Evolutionary conservation across 768 basidiomycete species (phyloP), one percentile per base, ranked within the genome.

Genomic region (Agrocybe chaxingu): DNA sequence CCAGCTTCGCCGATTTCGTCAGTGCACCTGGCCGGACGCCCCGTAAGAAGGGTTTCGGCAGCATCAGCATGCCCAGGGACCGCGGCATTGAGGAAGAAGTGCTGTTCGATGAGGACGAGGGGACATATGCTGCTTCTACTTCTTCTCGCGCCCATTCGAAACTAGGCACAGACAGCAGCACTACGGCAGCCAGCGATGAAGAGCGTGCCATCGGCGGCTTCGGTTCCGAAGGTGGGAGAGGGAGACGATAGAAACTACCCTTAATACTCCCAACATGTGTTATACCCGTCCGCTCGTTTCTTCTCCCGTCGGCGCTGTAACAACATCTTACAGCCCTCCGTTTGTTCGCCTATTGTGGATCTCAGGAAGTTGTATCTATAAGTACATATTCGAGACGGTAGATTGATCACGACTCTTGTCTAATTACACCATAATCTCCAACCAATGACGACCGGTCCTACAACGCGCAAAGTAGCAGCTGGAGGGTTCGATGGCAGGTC

Each of bases 1-100:
- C 83, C 5, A 78, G 78, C 59, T 77, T 86, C 62, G 74, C 82
- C 6, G 84, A 87, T 61, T 84, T 86, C 60, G 77, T 84, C 45
- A 77, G 74, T 57, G 80, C 79, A 0, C 82, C 84, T 5, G 73
- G 70, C 12, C 62, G 70, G 19, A 52, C 61, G 16, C 55, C 66
- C 6, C 65, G 67, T 11, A 63, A 66, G 45, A 61, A 61, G 45
- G 61, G 56, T 7, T 56, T 62, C 50, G 61, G 61, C 8, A 64
- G 61, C 44, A 47, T 59, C 38, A 62, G 57, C 32, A 37, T 55
- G 3, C 58, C 51, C 59, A 66, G 60, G 53, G 69, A 73, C 61
- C 63, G 58, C 51, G 68, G 65, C 38, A 63, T 66, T 7, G 74
- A 72, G 49, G 80, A 76, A 49, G 81, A 77, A 24, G 76, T 84